Evolutionary conservation across 2,329 filamentous ascomycete species (phyloP).

Genomic region (Tricladium varicosporioides): DNA sequence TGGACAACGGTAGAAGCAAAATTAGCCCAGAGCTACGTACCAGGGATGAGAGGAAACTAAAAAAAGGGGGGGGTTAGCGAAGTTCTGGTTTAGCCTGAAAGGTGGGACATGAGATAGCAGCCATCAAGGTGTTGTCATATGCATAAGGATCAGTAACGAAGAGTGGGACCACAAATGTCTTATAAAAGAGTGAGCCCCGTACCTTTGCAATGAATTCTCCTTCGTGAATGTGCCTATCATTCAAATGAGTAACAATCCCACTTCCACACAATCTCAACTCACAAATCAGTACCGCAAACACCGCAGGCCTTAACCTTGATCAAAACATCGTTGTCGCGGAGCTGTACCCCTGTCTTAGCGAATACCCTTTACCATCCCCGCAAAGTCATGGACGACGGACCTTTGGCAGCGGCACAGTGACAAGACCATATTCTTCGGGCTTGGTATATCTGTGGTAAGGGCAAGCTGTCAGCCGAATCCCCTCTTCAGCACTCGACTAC

Average conservation of each 20-base stretch:
- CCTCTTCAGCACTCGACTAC: neutral
- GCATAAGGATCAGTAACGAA: too few species aligned
- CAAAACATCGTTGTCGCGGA: slow-evolving; percentile 35
- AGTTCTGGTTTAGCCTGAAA: slow-evolving; percentile 4
- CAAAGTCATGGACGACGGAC: slow-evolving; percentile 59
- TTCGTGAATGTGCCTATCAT: slow-evolving; percentile 58
- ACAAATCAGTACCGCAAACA: slow-evolving; percentile 52
- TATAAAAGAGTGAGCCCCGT: slow-evolving; percentile 26
- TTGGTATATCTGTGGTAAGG: slow-evolving; percentile 51
- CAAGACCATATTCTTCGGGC: slow-evolving; percentile 59
- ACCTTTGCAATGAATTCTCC: slow-evolving; percentile 63
- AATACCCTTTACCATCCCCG: slow-evolving; percentile 26
- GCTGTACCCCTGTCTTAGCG: slow-evolving; percentile 11
- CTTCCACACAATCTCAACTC: too few species aligned
- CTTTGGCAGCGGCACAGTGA: slow-evolving; percentile 59
- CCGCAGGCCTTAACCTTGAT: slow-evolving; percentile 67
- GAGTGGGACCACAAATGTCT: neutral
- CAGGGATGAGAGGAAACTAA: slow-evolving; percentile 63
- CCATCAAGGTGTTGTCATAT: slow-evolving; percentile 25
- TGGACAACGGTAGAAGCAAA: neutral
- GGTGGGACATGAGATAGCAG: slow-evolving; percentile 12
- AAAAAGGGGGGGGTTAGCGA: slow-evolving; percentile 36
- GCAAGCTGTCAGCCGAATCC: slow-evolving; percentile 5
- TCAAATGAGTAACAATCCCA: slow-evolving; percentile 45
- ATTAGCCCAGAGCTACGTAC: slow-evolving; percentile 28